Evolutionary conservation across 2,329 filamentous ascomycete genomes (phyloP), one percentile per base, ranked within the genome.

Genomic region (Botrytis pseudocinerea): DNA sequence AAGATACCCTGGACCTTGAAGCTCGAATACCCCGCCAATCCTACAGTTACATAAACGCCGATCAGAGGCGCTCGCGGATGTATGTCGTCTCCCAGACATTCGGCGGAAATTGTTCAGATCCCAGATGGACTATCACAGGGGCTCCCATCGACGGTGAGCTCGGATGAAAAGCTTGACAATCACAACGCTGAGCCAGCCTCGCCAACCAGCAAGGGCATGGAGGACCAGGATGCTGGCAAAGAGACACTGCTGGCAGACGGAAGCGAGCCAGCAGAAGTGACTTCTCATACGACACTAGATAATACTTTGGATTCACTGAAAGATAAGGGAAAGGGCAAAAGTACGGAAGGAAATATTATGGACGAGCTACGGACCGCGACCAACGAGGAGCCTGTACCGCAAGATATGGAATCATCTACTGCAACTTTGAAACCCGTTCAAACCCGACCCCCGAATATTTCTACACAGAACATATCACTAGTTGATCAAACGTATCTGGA

Each of bases 401-500:
- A 48, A 63, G 71, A 70, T 14, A 80, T 81, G 80, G 80, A 81
- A 75, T 80, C 80, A 38, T 82, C 80, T 28, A 80, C 78, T 32
- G 80, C 79, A 59, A 82, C 80, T 32, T 69, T 82, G 63, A 81
- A 78, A 69, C 79, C 80, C 54, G 71, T 75, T n/a, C 51, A 68
- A 62, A 68, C 63, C 32, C 57, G 35, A n/a, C 70, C 74, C 40
- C 32, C 63, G 9, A 44, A 73, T 51, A 75, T 68, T 51, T 63
- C 71, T 38, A 42, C 68, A 22, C 73, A 73, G 59, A 71, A 73
- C 66, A 72, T 78, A 54, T 76, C 76, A 61, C 73, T 75, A 60
- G 68, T 75, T 22, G 76, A 77, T n/a, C 66, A 74, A 54, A 81
- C 82, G 51, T 89, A 88, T 79, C 81, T 86, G 32, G 84, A 85